These are phyloP conservation scores for Pseudogymnoascus sp. DNA, from an alignment of 2,329 filamentous ascomycete genomes.

Conservation along the genomic window DNA sequence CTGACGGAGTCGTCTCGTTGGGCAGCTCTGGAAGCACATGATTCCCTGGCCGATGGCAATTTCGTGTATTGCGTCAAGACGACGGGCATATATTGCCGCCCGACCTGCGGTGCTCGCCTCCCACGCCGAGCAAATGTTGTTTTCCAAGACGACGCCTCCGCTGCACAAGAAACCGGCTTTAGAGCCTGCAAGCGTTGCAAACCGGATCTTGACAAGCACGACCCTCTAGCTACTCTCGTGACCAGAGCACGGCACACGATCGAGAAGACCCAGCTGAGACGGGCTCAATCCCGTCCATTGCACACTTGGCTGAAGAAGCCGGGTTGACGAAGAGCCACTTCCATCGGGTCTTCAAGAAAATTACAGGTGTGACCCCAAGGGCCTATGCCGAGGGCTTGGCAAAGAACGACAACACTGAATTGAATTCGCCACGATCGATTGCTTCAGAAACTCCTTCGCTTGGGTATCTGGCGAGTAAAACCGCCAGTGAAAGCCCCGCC, in stretches of 20 bases:
- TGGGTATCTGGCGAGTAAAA: slow-evolving; percentile 4
- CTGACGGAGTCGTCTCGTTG: slow-evolving; percentile 17
- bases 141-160: slow-evolving; percentile 39
- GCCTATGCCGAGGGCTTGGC: slow-evolving; percentile 3
- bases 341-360: slow-evolving; percentile 49
- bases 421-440: background rate
- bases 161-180: slow-evolving; percentile 41
- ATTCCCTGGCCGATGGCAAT: slow-evolving; percentile 29
- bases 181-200: slow-evolving; percentile 51
- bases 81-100: slow-evolving; percentile 49
- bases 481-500: background rate
- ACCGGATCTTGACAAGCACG: slow-evolving; percentile 28
- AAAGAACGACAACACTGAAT: slow-evolving; percentile 22
- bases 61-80: slow-evolving; percentile 44
- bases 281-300: slow-evolving; percentile 24
- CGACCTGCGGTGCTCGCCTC: slow-evolving; percentile 50
- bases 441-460: slow-evolving; percentile 1
- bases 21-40: slow-evolving; percentile 25
- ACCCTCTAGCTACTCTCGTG: slow-evolving; percentile 38
- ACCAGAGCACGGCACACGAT: slow-evolving; percentile 26
- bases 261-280: slow-evolving; percentile 10
- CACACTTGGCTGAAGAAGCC: slow-evolving; percentile 42
- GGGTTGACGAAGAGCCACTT: slow-evolving; percentile 50
- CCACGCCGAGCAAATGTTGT: slow-evolving; percentile 51
- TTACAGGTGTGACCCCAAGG: slow-evolving; percentile 38